Conservation (phyloP, 805 yeast species). For the Candida pini region DNA sequence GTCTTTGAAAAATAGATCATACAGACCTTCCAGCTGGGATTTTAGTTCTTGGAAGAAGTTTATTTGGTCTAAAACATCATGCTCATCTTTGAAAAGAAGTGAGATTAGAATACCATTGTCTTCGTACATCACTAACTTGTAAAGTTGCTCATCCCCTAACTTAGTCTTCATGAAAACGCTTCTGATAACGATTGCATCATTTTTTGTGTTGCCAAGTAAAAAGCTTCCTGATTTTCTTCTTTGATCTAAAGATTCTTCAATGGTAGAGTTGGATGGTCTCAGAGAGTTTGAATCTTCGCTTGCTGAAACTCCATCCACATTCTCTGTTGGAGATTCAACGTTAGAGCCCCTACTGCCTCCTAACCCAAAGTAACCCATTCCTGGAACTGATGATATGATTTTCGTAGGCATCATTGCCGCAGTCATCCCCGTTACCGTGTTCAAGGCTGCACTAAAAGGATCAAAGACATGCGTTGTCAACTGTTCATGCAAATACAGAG, state of each 20-base stretch:
- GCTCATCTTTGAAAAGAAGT: slow-evolving; percentile 12
- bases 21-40: slow-evolving; percentile 15
- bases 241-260: slow-evolving; percentile 8
- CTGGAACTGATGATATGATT: slow-evolving; percentile 3
- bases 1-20: slow-evolving; percentile 21
- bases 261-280: not conserved
- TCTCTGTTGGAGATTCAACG: slow-evolving; percentile 2
- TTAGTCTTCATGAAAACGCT: slow-evolving; percentile 7
- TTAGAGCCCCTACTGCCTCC: slow-evolving; percentile 1
- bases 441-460: slow-evolving; percentile 24
- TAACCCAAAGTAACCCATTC: slow-evolving; percentile 9
- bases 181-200: slow-evolving; percentile 12
- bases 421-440: slow-evolving; percentile 21
- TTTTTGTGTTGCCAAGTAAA: slow-evolving; percentile 20
- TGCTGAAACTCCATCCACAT: not conserved
- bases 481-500: slow-evolving; percentile 24
- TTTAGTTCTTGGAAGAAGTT: slow-evolving; percentile 11
- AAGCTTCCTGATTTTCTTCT: slow-evolving; percentile 19
- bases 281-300: not conserved
- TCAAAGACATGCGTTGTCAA: slow-evolving; percentile 23
- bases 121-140: slow-evolving; percentile 24
- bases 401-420: slow-evolving; percentile 11
- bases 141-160: slow-evolving; percentile 2
- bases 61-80: not conserved
- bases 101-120: slow-evolving; percentile 25